Percentiles rank a stretch among this genome's conserved stretches.
phyloP scores from a whole-genome alignment of 441 rosid species.

The Populus trichocarpa region DNA sequence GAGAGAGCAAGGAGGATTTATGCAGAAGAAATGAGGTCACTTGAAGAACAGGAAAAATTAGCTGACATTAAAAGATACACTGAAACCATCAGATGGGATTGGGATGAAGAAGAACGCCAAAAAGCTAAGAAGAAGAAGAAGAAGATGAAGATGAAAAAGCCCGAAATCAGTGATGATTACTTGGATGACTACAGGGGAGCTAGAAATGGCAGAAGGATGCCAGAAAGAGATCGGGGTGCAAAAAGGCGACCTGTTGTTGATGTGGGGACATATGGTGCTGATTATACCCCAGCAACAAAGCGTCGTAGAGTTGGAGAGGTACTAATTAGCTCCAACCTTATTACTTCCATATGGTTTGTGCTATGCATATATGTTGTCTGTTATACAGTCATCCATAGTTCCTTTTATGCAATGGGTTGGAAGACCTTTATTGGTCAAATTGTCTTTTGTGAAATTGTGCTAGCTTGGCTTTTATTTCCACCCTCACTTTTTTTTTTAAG shows the following conservation, averaged over 20 bases:
- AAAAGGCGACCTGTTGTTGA: conserved; percentile 61
- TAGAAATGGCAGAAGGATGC: conserved; percentile 59
- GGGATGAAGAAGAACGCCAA: conserved; percentile 82
- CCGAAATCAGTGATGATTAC: conserved; percentile 64
- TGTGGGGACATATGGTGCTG: conserved; percentile 43
- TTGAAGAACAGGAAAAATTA: conserved; percentile 61
- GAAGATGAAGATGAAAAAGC: conserved; percentile 76
- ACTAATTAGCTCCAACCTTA: conserved; percentile 11
- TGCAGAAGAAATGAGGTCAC: conserved; percentile 42
- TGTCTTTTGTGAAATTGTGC: not conserved
- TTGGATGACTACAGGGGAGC: conserved; percentile 59
- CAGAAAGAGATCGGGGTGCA: conserved; percentile 64
- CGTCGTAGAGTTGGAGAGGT: conserved; percentile 98
- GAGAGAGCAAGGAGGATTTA: conserved; percentile 40
- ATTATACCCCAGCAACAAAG: conserved; percentile 65
- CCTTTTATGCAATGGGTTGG: not conserved
- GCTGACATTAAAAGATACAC: conserved; percentile 70
- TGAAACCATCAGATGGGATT: conserved; percentile 69
- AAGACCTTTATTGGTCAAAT: not conserved
- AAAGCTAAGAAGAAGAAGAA: conserved; percentile 82
- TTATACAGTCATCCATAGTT: not conserved
- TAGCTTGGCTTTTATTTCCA: not conserved
- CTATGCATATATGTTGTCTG: not conserved
- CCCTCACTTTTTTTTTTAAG: not conserved
- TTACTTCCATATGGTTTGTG: not conserved